phyloP scores from a whole-genome alignment of 2,329 filamentous ascomycete species.

The Phyllosticta citriasiana region DNA sequence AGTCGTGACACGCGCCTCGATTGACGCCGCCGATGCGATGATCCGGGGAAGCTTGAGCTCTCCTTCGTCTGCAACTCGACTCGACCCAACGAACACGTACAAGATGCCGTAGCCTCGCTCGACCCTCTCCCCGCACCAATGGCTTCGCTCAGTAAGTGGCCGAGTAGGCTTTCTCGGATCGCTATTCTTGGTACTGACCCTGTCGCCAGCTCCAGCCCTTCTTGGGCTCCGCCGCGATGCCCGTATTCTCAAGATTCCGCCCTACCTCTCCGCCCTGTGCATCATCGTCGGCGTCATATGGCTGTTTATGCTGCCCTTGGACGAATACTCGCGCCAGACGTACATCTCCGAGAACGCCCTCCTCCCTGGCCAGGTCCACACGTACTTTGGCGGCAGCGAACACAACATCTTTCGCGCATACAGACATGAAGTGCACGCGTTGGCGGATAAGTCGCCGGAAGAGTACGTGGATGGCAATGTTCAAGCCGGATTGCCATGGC shows the following conservation, averaged over 20 bases:
- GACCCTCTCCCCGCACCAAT: slow-evolving; percentile 15
- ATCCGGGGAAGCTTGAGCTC: slow-evolving; percentile 7
- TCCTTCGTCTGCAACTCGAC: not conserved
- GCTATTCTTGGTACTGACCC: slow-evolving; percentile 13
- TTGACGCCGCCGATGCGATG: not conserved
- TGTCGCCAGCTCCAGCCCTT: slow-evolving; percentile 38
- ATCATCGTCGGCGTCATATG: slow-evolving; percentile 78
- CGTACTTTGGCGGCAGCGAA: slow-evolving; percentile 93
- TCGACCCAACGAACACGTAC: not conserved
- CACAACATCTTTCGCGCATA: slow-evolving; percentile 91
- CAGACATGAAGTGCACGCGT: slow-evolving; percentile 64
- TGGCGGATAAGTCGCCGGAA: slow-evolving; percentile 37
- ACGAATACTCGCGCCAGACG: slow-evolving; percentile 82
- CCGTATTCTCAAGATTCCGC: slow-evolving; percentile 71
- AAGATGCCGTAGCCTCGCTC: not conserved
- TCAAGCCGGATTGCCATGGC: not conserved
- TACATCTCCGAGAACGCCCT: slow-evolving; percentile 98
- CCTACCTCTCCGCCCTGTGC: slow-evolving; percentile 77
- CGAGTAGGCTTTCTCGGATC: not conserved
- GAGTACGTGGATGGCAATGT: slow-evolving; percentile 21
- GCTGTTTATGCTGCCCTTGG: slow-evolving; percentile 79
- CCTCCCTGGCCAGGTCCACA: slow-evolving; percentile 90
- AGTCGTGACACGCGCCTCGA: slow-evolving; percentile 4
- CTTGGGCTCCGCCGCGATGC: slow-evolving; percentile 69
- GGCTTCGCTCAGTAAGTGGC: slow-evolving; percentile 26